Evolutionary conservation across 78 protist species (phyloP), one percentile per base, ranked within the genome.

Genomic region (Chrysochromulina tobinii): DNA sequence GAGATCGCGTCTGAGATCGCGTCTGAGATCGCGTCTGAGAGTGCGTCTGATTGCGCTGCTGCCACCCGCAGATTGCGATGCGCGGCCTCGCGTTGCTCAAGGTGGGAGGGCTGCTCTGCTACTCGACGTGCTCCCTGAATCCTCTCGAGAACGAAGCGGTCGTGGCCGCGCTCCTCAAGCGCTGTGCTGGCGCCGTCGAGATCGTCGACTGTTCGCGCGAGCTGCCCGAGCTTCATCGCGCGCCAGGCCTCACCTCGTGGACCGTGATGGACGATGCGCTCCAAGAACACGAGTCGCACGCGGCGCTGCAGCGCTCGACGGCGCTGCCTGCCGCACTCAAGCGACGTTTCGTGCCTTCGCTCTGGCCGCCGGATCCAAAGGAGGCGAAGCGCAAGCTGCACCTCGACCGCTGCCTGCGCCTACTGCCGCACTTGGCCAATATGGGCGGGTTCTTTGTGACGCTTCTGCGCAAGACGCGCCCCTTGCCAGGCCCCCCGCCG

Each of bases 141-240:
- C 99, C 99, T 1, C 18, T 97, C 66, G 99, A 99, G 79, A 93
- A 99, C 88, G 99, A 99, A 90, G 98, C 99, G 2, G 99, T 98
- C 51, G 94, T 98, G 27, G 96, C 98, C 3, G 95, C 75, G 21
- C n/a, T 98, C 9, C 93, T 99, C 51, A 61, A 77, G 12, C 58
- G 91, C 48, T 58, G 73, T 0, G 59, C 14, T 15, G 91, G 88
- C 53, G 90, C 94, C 2, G 84, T 97, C 21, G 89, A 93, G 81
- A 51, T 98, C 0, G 96, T 98, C 48, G 98, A 97, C 83, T 73
- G 57, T 57, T 48, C 92, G 12, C 72, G 83, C 38, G 68, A 68
- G 55, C 83, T 48, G 21, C 83, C 55, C 8, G 55, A 1, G 21
- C 55, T 50, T 11, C 57, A 14, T 23, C 83, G 59, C 21, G 17